phyloP scores from a whole-genome alignment of 257 asterid species.

The Scutellaria minor region DNA sequence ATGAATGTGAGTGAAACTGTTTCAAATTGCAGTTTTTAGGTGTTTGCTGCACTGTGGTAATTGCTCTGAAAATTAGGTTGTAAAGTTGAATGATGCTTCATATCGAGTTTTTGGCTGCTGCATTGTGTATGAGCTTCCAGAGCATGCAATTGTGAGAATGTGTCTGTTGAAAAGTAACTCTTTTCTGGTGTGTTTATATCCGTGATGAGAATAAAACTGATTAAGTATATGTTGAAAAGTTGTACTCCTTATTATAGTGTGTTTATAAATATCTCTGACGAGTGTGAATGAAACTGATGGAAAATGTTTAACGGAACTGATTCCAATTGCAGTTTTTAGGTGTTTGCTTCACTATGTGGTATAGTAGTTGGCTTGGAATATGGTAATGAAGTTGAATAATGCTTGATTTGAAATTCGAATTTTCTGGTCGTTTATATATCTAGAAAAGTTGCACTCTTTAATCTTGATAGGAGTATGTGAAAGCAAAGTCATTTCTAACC shows the following conservation, averaged over 20 bases:
- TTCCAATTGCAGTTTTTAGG: neutral
- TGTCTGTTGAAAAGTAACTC: neutral
- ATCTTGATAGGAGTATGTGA: neutral
- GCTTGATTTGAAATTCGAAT: neutral
- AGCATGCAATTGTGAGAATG: neutral
- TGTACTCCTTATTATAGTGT: neutral
- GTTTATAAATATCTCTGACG: neutral
- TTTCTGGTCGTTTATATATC: neutral
- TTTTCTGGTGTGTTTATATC: neutral
- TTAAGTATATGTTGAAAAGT: neutral
- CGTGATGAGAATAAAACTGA: neutral
- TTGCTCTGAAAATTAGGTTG: neutral
- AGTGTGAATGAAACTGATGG: conserved; percentile 3
- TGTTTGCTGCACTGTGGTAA: neutral
- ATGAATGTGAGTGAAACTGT: conserved; percentile 5
- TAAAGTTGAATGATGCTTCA: neutral
- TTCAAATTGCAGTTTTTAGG: neutral
- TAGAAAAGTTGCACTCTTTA: neutral
- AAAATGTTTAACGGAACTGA: neutral
- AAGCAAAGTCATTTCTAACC: neutral
- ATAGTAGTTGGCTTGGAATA: neutral
- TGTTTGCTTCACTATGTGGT: neutral
- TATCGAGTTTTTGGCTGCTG: neutral
- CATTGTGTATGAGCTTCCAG: conserved; percentile 9
- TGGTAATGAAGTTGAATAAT: neutral